phyloP scores from a whole-genome alignment of 257 asterid genomes.

The Solanum chilense region DNA sequence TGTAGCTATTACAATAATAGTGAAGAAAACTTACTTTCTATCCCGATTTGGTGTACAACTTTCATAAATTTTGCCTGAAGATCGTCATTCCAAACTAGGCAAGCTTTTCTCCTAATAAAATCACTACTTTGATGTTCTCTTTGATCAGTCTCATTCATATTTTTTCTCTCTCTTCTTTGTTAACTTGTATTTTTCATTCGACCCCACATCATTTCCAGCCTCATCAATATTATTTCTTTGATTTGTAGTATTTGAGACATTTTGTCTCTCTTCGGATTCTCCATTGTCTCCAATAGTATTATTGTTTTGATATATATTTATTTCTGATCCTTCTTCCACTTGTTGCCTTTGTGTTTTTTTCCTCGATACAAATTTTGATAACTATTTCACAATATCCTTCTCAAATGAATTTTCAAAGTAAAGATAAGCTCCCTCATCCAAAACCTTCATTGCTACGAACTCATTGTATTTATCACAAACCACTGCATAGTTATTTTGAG shows the following conservation, averaged over 20 bases:
- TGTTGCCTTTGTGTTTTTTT: not conserved
- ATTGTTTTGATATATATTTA: not conserved
- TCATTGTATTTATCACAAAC: not conserved
- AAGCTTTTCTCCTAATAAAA: not conserved
- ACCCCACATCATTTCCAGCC: not conserved
- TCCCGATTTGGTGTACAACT: conserved; percentile 10
- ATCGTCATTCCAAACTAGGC: not conserved
- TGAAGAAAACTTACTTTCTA: conserved; percentile 13
- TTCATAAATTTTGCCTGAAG: not conserved
- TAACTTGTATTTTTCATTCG: not conserved
- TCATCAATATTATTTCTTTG: not conserved
- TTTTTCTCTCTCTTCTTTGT: not conserved
- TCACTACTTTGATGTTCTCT: not conserved
- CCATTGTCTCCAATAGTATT: not conserved
- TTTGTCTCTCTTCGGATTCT: no score
- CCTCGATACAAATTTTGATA: not conserved
- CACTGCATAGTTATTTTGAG: not conserved
- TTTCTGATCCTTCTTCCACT: not conserved
- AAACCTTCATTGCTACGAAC: not conserved
- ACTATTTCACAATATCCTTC: not conserved
- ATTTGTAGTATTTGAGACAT: not conserved
- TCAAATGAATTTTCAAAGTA: not conserved
- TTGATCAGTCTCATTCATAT: not conserved
- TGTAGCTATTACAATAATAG: not conserved
- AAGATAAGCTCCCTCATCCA: not conserved